Evolutionary conservation across 1,139 yeast species (phyloP).

Genomic region (Saccharomyces hybrid): DNA sequence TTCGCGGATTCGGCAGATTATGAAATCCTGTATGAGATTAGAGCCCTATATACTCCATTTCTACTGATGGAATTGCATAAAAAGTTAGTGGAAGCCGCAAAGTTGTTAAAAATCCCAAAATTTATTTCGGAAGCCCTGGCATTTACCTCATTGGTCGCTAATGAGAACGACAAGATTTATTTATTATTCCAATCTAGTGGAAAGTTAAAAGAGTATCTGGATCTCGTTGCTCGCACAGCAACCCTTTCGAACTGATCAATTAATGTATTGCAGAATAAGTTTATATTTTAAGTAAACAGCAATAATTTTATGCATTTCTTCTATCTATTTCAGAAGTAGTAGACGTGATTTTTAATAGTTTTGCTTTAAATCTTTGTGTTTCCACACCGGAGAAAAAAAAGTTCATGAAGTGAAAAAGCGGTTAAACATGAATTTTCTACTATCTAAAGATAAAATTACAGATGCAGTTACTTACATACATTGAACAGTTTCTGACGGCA

Average conservation of each 20-base stretch:
- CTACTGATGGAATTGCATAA: constrained; percentile 56
- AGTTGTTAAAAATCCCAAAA: constrained; percentile 31
- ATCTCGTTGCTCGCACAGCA: constrained; percentile 50
- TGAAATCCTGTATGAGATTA: constrained; percentile 33
- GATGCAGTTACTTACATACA: neutral
- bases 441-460: neutral
- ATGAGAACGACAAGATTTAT: constrained; percentile 42
- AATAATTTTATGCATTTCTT: neutral
- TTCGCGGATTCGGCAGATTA: constrained; percentile 22
- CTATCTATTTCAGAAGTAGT: neutral
- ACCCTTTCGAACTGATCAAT: constrained; percentile 37
- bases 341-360: neutral
- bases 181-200: constrained; percentile 53
- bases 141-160: constrained; percentile 49
- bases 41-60: constrained; percentile 69
- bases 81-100: constrained; percentile 41
- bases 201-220: constrained; percentile 56
- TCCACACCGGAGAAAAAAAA: neutral
- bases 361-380: neutral
- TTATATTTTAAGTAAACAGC: neutral
- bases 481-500: neutral
- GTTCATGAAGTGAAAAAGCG: neutral
- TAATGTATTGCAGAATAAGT: neutral
- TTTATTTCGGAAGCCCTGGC: constrained; percentile 49
- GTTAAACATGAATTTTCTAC: neutral